Percentiles rank a stretch among this genome's conserved stretches.
Conservation (phyloP, 164 flowering plant species). For the Vitis labrusca region DNA sequence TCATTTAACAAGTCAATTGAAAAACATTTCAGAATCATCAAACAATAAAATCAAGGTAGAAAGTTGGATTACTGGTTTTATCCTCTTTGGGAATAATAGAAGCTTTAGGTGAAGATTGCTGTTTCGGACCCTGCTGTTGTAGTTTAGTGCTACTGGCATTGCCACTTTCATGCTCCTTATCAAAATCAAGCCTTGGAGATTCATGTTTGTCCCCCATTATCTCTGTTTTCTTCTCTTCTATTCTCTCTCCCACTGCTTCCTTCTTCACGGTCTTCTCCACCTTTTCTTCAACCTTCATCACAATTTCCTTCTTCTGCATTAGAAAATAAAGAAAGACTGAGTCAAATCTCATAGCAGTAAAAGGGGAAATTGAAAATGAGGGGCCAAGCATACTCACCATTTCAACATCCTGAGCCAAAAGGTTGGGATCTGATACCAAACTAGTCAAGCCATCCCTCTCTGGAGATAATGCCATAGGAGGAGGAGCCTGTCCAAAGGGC, state of each 20-base stretch:
- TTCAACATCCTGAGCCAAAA: constrained; percentile 1
- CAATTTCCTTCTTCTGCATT: constrained; percentile 8
- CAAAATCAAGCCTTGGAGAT: constrained; percentile 12
- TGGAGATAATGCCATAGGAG: constrained; percentile 24
- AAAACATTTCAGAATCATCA: background rate
- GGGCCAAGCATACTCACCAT: constrained; percentile 2
- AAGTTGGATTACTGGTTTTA: constrained; percentile 15
- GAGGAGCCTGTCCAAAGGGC: constrained; percentile 39
- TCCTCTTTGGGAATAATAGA: constrained; percentile 6
- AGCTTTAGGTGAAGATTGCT: constrained; percentile 3
- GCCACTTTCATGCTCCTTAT: constrained; percentile 12
- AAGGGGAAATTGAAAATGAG: background rate
- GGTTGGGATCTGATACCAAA: constrained; percentile 11
- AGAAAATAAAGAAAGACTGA: background rate
- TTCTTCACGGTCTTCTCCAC: constrained; percentile 3
- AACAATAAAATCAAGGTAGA: background rate
- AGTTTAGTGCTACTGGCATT: background rate
- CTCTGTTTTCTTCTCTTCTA: constrained; percentile 7
- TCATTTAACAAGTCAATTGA: background rate
- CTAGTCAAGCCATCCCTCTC: constrained; percentile 17
- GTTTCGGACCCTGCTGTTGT: constrained; percentile 3
- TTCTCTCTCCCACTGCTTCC: background rate
- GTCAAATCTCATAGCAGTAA: background rate
- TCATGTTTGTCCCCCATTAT: background rate
- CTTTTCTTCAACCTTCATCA: constrained; percentile 7